Percentiles rank a stretch among this genome's conserved stretches.
Evolutionary conservation across 176 grass and related monocot genomes (phyloP).

Genomic region (Chloris gayana): DNA sequence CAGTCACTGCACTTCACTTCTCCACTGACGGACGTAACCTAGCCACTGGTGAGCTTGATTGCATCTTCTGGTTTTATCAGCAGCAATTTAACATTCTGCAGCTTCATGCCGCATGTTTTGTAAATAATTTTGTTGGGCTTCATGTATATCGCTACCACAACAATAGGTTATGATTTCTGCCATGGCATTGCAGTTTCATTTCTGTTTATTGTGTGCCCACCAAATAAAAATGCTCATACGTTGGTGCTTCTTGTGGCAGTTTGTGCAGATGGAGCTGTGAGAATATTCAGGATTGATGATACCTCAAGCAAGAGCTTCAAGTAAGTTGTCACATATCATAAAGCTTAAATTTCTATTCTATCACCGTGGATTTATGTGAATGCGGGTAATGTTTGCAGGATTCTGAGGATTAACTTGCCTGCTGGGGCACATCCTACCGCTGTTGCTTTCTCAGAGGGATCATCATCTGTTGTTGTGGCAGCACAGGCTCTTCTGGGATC

Average conservation of each 20-base stretch:
- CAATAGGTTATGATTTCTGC: background rate
- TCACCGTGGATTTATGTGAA: background rate
- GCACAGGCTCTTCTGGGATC: conserved; percentile 76
- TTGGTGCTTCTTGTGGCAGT: conserved; percentile 48
- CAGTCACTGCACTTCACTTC: conserved; percentile 76
- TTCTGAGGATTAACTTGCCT: conserved; percentile 86
- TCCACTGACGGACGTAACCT: conserved; percentile 70
- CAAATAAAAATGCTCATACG: background rate
- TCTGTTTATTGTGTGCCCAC: background rate
- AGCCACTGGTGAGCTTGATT: conserved; percentile 62
- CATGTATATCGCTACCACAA: background rate
- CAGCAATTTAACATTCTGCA: background rate
- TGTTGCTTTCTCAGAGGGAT: conserved; percentile 75
- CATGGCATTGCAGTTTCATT: background rate
- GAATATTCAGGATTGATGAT: conserved; percentile 85
- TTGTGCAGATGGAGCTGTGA: conserved; percentile 84
- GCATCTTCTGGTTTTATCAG: background rate
- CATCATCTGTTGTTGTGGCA: conserved; percentile 80
- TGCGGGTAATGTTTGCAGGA: conserved; percentile 43
- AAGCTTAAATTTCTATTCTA: background rate
- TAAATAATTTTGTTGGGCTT: background rate
- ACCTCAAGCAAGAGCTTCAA: conserved; percentile 96
- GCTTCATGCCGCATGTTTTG: background rate
- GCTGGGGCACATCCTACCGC: conserved; percentile 87
- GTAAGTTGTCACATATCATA: conserved; percentile 39